phyloP scores from a whole-genome alignment of 768 basidiomycete species.

The Mycena leptocephala region DNA sequence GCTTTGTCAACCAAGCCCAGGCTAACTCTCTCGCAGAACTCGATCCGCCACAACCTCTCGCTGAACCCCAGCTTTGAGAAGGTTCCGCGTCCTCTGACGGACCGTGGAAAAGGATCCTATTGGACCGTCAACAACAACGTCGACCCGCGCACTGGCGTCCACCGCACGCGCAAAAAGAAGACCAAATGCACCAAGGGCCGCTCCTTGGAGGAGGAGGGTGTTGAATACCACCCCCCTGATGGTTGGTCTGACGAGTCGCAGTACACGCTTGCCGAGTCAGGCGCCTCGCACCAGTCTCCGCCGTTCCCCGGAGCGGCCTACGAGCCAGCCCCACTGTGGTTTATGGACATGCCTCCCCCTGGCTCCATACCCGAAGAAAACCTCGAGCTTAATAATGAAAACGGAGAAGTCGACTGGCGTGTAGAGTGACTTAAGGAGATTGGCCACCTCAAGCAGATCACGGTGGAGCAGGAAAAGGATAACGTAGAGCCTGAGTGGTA shows the following conservation, averaged over 20 bases:
- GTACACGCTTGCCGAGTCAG: constrained; percentile 45
- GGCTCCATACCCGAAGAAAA: constrained; percentile 76
- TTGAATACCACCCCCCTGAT: constrained; percentile 75
- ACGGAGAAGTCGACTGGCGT: constrained; percentile 87
- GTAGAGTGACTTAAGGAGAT: constrained; percentile 88
- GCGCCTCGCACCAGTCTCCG: constrained; percentile 64
- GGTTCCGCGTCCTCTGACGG: constrained; percentile 91
- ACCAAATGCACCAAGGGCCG: constrained; percentile 69
- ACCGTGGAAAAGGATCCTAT: constrained; percentile 92
- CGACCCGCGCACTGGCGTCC: constrained; percentile 91
- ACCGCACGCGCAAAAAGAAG: constrained; percentile 92
- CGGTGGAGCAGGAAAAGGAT: constrained; percentile 86
- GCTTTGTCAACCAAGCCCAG: constrained; percentile 23
- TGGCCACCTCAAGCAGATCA: constrained; percentile 79
- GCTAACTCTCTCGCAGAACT: constrained; percentile 71
- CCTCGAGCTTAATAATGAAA: constrained; percentile 82
- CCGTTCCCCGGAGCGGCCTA: no score
- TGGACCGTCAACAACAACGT: constrained; percentile 95
- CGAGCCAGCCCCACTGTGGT: no score
- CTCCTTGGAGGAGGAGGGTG: constrained; percentile 74
- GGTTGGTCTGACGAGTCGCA: constrained; percentile 70
- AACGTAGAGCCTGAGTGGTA: constrained; percentile 90
- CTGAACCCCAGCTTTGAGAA: constrained; percentile 94
- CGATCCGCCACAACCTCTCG: constrained; percentile 92
- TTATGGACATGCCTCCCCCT: constrained; percentile 61